These are phyloP conservation scores for Aspergillus udagawae DNA, from an alignment of 2,329 filamentous ascomycete species.

Conservation along the genomic window DNA sequence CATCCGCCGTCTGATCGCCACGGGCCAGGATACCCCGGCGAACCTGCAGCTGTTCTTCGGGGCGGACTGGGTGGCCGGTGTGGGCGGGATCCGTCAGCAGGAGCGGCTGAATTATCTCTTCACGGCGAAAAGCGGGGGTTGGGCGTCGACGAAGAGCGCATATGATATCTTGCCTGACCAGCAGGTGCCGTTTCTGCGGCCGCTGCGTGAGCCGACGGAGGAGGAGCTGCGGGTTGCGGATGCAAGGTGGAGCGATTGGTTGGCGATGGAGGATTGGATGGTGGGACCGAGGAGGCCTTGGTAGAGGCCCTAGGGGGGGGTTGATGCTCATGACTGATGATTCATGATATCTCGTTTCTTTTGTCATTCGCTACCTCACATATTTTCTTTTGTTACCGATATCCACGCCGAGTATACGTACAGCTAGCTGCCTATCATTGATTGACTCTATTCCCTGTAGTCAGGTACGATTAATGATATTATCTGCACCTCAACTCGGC, in stretches of 20 bases:
- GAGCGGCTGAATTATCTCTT: slow-evolving; percentile 94
- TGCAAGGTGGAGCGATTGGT: slow-evolving; percentile 84
- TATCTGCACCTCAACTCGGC: too few relatives aligned
- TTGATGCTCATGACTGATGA: slow-evolving; percentile 17
- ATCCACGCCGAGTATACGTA: not conserved
- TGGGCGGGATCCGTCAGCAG: slow-evolving; percentile 77
- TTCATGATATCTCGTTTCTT: slow-evolving; percentile 5
- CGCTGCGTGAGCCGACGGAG: slow-evolving; percentile 69
- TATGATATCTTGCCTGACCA: slow-evolving; percentile 86
- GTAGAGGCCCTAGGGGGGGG: slow-evolving; percentile 12
- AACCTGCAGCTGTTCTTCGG: slow-evolving; percentile 91
- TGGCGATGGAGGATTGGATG: slow-evolving; percentile 99
- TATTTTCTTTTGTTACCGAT: not conserved
- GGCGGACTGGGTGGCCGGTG: slow-evolving; percentile 74
- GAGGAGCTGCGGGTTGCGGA: slow-evolving; percentile 80
- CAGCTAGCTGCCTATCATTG: too few relatives aligned
- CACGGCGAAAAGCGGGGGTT: slow-evolving; percentile 84
- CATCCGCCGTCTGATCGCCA: slow-evolving; percentile 87
- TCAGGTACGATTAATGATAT: too few relatives aligned
- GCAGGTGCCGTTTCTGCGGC: slow-evolving; percentile 78
- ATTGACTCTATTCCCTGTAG: too few relatives aligned
- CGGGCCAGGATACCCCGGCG: slow-evolving; percentile 79
- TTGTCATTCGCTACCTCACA: not conserved
- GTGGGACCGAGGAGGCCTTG: slow-evolving; percentile 62
- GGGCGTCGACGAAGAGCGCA: slow-evolving; percentile 80